phyloP scores from a whole-genome alignment of 192 early-diverging fungal species.

The Gonapodya prolifera region DNA sequence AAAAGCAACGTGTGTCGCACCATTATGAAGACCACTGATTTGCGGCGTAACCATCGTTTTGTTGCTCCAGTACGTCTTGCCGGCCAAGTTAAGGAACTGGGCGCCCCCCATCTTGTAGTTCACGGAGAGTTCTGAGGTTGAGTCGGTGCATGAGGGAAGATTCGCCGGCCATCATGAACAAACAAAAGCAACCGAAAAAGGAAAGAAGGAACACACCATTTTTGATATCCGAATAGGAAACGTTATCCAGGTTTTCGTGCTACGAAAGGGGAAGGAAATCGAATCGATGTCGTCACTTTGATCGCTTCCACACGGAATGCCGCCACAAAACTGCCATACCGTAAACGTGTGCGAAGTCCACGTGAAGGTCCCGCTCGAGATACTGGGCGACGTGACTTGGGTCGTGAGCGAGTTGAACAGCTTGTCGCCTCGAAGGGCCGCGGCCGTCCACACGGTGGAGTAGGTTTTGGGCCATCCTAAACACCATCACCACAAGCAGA shows the following conservation, averaged over 20 bases:
- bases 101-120: constrained; percentile 24
- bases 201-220: too few species aligned
- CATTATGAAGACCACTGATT: constrained; percentile 31
- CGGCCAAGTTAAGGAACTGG: constrained; percentile 12
- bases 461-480: background rate
- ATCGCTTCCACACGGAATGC: too few species aligned
- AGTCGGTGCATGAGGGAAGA: too few species aligned
- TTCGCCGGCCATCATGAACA: too few species aligned
- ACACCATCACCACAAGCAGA: too few species aligned
- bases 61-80: constrained; percentile 9
- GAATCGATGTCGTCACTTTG: too few species aligned
- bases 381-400: too few species aligned
- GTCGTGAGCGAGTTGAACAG: background rate
- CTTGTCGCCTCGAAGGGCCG: background rate
- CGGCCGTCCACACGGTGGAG: background rate
- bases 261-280: background rate
- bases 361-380: background rate
- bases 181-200: too few species aligned
- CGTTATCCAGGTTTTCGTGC: constrained; percentile 26
- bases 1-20: too few species aligned
- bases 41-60: constrained; percentile 25
- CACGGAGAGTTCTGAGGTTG: constrained; percentile 11
- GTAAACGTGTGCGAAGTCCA: background rate
- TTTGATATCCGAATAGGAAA: constrained; percentile 15
- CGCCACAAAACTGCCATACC: background rate